Base-by-base conservation (phyloP, 2,329 filamentous ascomycete genomes). In the Diplocarpon mali region DNA sequence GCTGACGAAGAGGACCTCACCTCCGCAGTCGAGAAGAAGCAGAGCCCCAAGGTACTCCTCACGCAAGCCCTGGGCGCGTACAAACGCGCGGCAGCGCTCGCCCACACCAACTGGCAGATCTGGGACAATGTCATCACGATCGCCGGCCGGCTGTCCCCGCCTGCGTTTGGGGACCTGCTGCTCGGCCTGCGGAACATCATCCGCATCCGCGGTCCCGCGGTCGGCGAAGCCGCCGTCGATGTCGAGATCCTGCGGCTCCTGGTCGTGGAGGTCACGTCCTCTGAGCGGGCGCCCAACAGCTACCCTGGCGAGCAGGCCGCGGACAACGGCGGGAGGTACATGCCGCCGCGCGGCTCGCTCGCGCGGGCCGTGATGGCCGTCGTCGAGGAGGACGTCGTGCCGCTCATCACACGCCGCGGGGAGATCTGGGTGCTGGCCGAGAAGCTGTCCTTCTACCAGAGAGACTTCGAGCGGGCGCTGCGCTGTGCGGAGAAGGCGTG, bases 101-200 rank as follows among this genome's bases (percentile, higher is more conserved):
- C 93, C 40, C 76, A 86, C 63, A 81, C 88, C 56, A 90, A 90
- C 66, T 85, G 83, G 74, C 80, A 86, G 55, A 95, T 98, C 62
- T 96, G 90, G 90, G 86, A 94, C 61, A 98, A 98, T 57, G 83
- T 96, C 13, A 76, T 98, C 46, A 92, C 88, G 0, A 80, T 96
- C 16, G 83, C 85, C 0, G 78, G 85, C 0, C 84, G 86, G 1
- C 75, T 92, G 24, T 73, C 72, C 1, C 89, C 90, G 2, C 82
- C 85, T 0, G 78, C 83, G 0, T 80, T 87, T 59, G 63, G 70
- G 0, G 87, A 95, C 50, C 76, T 95, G 40, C 68, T 95, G 28
- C 71, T 81, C 4, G 86, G 86, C 0, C 73, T 92, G 47, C 76
- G 74, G 34, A 78, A 82, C 49, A 72, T 96, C 41, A 77, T 95